Base-by-base conservation (phyloP, 1,284 basidiomycete genomes). In the Athelia sp. region DNA sequence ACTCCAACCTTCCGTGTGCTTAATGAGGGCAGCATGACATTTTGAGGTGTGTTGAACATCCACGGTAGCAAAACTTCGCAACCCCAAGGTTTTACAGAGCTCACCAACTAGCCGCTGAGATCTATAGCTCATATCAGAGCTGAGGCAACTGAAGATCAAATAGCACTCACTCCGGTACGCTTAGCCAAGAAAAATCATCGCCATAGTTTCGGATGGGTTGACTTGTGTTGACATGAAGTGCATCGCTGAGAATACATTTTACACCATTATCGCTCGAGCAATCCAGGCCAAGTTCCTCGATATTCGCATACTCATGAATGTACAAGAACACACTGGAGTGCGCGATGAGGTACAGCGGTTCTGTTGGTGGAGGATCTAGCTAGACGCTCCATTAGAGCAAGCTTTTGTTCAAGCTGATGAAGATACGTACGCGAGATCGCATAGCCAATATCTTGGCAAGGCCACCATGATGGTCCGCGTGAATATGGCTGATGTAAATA, bases 381-480 rank as follows among this genome's bases (percentile, higher is more conserved):
- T 87, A 46, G 23, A 32, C 55, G 49, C 48, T 35, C 45, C 45
- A 38, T 57, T 22, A 52, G 45, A 48, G 31, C 32, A 44, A 29
- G 15, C 34, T n/a, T 8, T 21, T 17, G 38, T 19, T 19, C 36
- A 40, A 23, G 15, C 6, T 23, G n/a, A 47, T 10, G 36, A 42
- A 42, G 26, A 3, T 6, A 67, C 79, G 53, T 51, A 94, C 92
- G 68, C 75, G 71, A 46, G 76, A 75, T 49, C 96, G 78, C 69
- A 87, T 84, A 0, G 80, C 71, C 11, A 98, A 74, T 14, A 98
- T 67, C 46, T 84, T 79, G 0, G 82, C 75, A 23, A 96, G 64
- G 1, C 96, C 96, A 45, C 89, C 79, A 62, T 98, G 95, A 64
- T 98, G 95, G 63, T 98, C 96, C 0, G 81, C 95, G 61, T 98